Base-by-base conservation (phyloP, 2,329 filamentous ascomycete genomes). In the Fusarium oligoseptatum region DNA sequence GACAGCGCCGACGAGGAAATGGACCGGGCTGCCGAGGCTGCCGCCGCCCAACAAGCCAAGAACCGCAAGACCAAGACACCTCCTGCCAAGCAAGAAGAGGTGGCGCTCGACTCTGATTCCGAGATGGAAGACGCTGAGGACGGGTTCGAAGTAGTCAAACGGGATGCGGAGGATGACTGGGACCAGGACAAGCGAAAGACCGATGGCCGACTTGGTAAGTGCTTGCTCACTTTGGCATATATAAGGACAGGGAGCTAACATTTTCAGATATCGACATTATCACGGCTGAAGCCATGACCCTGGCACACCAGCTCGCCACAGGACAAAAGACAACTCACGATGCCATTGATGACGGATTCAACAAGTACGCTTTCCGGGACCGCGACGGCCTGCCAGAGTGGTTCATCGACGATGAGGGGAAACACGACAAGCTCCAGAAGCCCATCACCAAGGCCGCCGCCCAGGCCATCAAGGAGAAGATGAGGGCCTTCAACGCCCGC, bases 211-310 rank as follows among this genome's bases (percentile, higher is more conserved):
- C 85, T 88, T 45, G 88, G 90, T 91, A 86, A 81, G 86, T 2
- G 8, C n/a, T 52, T 12, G 10, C 3, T 20, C 10, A 39, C 36
- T 5, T 12, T 12, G 29, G 17, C 27, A n/a, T 15, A 11, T 10
- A 17, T 10, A 29, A 17, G 15, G 22, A 24, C 12, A 4, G 7
- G 12, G 17, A 34, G 55, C 69, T 78, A 60, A 77, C 45, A 34
- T 24, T 2, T 2, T 4, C 39, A 81, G 95, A 98, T 81, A 97
- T 99, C 84, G 95, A 98, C 82, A 98, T 99, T 79, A 97, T 98
- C 80, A 99, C 97, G n/a, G 97, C 95, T 6, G 97, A 99, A 87
- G 97, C 97, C 74, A 99, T 99, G 97, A 97, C 96, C 1, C 89
- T 99, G 17, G 97, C 97, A 1, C 97, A 98, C 75, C 91, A 95